Evolutionary conservation across 2,329 filamentous ascomycete genomes (phyloP), one percentile per base, ranked within the genome.

Genomic region (Fusarium albidum): DNA sequence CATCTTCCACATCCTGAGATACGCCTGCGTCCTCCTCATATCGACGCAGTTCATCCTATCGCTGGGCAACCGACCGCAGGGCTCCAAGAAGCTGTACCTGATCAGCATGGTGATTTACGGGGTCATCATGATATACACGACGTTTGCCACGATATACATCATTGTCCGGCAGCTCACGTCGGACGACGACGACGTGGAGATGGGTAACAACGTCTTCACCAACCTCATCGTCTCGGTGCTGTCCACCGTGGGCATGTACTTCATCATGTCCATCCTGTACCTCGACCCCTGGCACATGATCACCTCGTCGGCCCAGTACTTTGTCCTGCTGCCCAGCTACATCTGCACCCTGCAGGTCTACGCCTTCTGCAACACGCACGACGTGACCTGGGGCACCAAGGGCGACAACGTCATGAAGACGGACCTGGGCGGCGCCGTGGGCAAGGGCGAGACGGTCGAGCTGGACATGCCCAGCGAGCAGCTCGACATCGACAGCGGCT

Each of bases 271-370:
- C 18, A 92, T 99, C 77, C 77, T 99, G 55, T 99, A 99, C 75
- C 85, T 99, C 39, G 96, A 99, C 66, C 95, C 95, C 0, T 99
- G 95, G 95, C 95, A 99, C 79, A 95, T 99, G 90, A 90, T 99
- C 77, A 99, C 95, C 11, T 94, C 89, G 0, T 87, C 91, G 0
- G 85, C 82, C 1, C 93, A 97, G 72, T 99, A 99, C 79, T 97
- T 99, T 72, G 83, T 93, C 39, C 86, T 99, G 21, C 81, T 99
- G 29, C 95, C 95, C 0, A 88, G 83, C 32, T 99, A 98, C 78
- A 96, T 99, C 75, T 98, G 95, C 79, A 98, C 92, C 0, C 82
- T 99, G 3, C 95, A 99, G 74, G 92, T 98, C 15, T 99, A 99
- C 76, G 95, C 95, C 35, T 99, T 99, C 75, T 98, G 66, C 38